These are phyloP conservation scores for Neodidymelliopsis sp. DNA, from an alignment of 2,329 filamentous ascomycete species.

Conservation along the genomic window DNA sequence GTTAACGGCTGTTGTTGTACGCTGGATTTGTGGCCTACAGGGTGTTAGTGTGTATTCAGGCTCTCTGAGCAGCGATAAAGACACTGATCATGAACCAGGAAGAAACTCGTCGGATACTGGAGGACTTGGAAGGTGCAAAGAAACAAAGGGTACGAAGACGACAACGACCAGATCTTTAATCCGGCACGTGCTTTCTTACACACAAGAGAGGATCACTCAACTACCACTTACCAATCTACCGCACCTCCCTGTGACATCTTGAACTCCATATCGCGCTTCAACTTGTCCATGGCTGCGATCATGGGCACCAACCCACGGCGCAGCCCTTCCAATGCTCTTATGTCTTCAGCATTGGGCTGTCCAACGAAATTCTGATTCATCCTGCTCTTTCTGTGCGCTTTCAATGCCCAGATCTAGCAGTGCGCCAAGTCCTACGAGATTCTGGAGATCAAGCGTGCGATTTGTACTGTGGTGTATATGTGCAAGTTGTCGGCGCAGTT, in stretches of 20 bases:
- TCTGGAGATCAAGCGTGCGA: too few species aligned
- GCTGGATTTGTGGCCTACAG: constrained; percentile 28
- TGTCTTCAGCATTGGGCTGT: constrained; percentile 32
- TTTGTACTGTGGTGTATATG: constrained; percentile 1
- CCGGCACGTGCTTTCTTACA: neutral
- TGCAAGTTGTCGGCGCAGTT: constrained; percentile 5
- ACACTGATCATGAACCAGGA: neutral
- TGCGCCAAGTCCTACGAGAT: neutral
- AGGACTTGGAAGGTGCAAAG: too few species aligned
- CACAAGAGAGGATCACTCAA: constrained; percentile 62
- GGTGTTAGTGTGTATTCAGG: constrained; percentile 38
- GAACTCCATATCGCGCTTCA: constrained; percentile 32
- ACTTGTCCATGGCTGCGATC: constrained; percentile 32
- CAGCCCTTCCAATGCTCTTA: constrained; percentile 30
- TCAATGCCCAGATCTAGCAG: neutral
- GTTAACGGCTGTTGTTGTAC: constrained; percentile 25
- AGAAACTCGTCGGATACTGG: too few species aligned
- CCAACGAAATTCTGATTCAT: constrained; percentile 40
- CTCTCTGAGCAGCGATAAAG: neutral
- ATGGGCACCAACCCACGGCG: constrained; percentile 36
- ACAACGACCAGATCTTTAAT: neutral
- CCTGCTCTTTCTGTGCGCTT: constrained; percentile 6
- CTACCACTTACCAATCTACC: constrained; percentile 45
- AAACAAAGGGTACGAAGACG: neutral
- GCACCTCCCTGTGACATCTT: constrained; percentile 25